Percentiles rank a stretch among this genome's conserved stretches.
These are phyloP conservation scores for Ambrosiella xylebori DNA, from an alignment of 2,329 filamentous ascomycete genomes.

Conservation along the genomic window DNA sequence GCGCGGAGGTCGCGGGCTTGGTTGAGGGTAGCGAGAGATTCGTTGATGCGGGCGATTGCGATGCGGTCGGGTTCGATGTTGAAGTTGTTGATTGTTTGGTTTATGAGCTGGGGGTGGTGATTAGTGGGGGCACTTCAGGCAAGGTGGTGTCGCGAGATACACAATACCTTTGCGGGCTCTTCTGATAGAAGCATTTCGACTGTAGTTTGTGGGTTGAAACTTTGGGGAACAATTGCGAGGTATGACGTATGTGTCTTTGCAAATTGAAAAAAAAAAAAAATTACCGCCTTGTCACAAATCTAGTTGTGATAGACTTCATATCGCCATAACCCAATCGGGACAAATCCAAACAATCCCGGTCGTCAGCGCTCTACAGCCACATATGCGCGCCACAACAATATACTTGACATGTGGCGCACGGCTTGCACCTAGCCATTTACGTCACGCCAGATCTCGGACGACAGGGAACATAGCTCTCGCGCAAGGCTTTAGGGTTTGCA, in stretches of 20 bases:
- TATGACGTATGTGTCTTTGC: neutral
- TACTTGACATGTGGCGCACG: too few relatives aligned
- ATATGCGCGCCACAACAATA: too few relatives aligned
- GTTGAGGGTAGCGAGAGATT: constrained; percentile 67
- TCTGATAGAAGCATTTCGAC: constrained; percentile 81
- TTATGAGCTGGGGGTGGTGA: constrained; percentile 50
- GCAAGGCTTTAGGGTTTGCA: neutral
- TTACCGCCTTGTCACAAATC: too few relatives aligned
- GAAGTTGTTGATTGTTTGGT: constrained; percentile 86
- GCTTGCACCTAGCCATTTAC: too few relatives aligned
- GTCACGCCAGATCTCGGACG: too few relatives aligned
- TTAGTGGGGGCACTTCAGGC: neutral
- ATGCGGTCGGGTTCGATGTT: constrained; percentile 79
- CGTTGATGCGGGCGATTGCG: constrained; percentile 66
- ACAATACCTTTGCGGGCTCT: constrained; percentile 61
- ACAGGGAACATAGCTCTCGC: neutral
- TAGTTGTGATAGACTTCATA: too few relatives aligned
- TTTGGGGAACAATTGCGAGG: neutral
- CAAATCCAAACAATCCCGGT: too few relatives aligned
- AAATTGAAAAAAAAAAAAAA: neutral
- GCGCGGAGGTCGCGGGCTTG: constrained; percentile 67
- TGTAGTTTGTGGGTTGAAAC: neutral
- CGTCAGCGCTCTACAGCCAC: too few relatives aligned
- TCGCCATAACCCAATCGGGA: too few relatives aligned
- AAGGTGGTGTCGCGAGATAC: constrained; percentile 16